Conservation (phyloP, 2,329 filamentous ascomycete genomes). For the Tothia fuscella region DNA sequence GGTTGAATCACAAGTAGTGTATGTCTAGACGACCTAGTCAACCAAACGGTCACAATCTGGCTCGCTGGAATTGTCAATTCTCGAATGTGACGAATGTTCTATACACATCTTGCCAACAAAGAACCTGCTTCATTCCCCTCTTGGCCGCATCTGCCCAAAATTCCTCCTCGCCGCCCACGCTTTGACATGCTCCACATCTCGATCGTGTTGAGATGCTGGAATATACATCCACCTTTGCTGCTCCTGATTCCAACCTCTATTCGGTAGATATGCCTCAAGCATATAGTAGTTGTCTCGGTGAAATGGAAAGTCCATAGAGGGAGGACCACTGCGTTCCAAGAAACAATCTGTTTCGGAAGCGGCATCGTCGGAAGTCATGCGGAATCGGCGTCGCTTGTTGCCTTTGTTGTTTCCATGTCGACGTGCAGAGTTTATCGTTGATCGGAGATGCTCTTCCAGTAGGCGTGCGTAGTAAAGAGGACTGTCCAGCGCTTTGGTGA, state of each 20-base stretch:
- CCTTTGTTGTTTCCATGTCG: conserved; percentile 39
- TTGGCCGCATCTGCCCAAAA: too few species aligned
- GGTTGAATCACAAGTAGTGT: conserved; percentile 18
- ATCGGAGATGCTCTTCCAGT: conserved; percentile 36
- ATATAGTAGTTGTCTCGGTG: conserved; percentile 48
- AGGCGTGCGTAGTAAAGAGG: conserved; percentile 40
- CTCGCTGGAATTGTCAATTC: too few species aligned
- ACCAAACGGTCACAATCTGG: too few species aligned
- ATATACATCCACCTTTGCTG: conserved; percentile 39
- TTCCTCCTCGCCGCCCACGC: background rate
- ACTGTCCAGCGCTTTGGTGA: conserved; percentile 34
- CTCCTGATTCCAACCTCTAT: conserved; percentile 40
- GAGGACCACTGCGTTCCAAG: conserved; percentile 38
- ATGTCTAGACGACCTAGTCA: background rate
- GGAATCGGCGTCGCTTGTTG: conserved; percentile 34
- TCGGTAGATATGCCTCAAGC: conserved; percentile 45
- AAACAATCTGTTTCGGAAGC: conserved; percentile 38
- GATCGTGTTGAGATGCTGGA: conserved; percentile 25
- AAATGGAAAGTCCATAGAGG: conserved; percentile 41
- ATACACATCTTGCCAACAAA: too few species aligned
- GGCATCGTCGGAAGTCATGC: conserved; percentile 35
- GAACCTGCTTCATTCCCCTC: too few species aligned
- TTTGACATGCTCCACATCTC: conserved; percentile 23
- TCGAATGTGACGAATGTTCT: too few species aligned
- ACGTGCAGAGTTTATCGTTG: conserved; percentile 33